Base-by-base conservation (phyloP, 2,329 filamentous ascomycete species). In the Sphaerostilbella broomeana region DNA sequence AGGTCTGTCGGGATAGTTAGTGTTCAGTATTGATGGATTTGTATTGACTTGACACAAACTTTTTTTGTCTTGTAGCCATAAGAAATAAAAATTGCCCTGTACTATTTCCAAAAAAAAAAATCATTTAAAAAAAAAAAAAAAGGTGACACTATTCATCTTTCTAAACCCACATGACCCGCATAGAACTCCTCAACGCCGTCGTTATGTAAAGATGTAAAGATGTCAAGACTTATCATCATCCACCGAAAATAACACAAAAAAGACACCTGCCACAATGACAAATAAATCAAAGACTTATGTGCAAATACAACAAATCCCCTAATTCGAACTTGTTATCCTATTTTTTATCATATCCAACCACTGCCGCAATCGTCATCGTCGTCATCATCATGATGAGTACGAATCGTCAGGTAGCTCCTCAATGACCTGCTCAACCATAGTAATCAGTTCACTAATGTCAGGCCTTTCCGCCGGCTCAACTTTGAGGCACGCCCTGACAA, bases 401-500 rank as follows among this genome's bases (percentile, higher is more conserved):
- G 20, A 17, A 16, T 34, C 42, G 6, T 44, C 77, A 0, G 83
- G 81, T 47, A 87, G 58, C 40, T 73, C 68, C 22, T 74, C 71
- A 52, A 94, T 75, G 15, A 86, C 83, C 12, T 69, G 68, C 60
- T 89, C 77, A n/a, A 94, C 80, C 59, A 92, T 74, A 30, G 67
- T 64, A 50, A 94, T 92, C 60, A 95, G 65, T 63, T 92, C 81
- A 52, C 87, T 79, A 44, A 95, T 82, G 62, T 94, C 85, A 12
- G 92, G 92, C 48, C 92, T 70, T 59, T 97, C 90, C 3, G 74
- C 75, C 0, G 90, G 84, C 67, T 98, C 92, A 19, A 97, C 85
- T 51, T 70, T 77, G 56, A 98, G 68, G 63, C 92, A 98, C 57
- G 75, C 81, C 57, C 88, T 73, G 38, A 98, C 90, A 10, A 98